Evolutionary conservation across 192 early-diverging fungal species (phyloP).

Genomic region (Chytriomyces sp.): DNA sequence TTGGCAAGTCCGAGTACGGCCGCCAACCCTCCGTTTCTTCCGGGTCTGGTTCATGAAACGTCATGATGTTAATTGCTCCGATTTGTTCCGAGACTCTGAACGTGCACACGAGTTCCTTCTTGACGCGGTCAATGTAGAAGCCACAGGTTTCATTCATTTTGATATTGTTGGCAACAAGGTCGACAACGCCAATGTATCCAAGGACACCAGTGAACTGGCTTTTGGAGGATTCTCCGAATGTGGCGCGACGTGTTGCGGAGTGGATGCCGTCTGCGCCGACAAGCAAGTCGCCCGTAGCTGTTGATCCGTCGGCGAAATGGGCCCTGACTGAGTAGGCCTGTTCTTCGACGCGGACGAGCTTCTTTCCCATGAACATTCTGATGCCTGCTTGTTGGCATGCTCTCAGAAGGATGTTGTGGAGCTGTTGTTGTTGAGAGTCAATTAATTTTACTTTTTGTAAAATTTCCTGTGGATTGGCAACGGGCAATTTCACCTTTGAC

Average conservation of each 20-base stretch:
- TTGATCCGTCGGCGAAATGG: conserved; percentile 10
- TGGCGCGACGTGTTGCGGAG: conserved; percentile 19
- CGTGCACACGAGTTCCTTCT: conserved; percentile 14
- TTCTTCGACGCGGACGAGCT: conserved; percentile 11
- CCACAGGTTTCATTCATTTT: conserved; percentile 1
- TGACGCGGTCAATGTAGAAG: conserved; percentile 23
- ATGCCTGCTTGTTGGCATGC: conserved; percentile 18
- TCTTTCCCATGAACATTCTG: conserved; percentile 1
- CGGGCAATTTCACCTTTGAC: conserved; percentile 8
- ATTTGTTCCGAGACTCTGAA: conserved; percentile 16
- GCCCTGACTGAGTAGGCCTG: conserved; percentile 4
- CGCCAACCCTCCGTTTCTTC: conserved; percentile 8
- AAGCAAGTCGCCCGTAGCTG: conserved; percentile 18
- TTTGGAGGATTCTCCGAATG: conserved; percentile 40
- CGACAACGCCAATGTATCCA: conserved; percentile 28
- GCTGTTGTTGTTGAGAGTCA: not conserved
- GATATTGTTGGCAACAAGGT: conserved; percentile 5
- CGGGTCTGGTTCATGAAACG: conserved; percentile 5
- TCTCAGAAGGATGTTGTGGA: conserved; percentile 18
- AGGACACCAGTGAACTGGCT: conserved; percentile 23
- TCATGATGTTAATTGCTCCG: not conserved
- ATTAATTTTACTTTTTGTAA: not conserved
- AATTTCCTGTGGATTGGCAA: not conserved
- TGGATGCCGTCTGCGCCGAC: conserved; percentile 34
- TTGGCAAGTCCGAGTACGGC: conserved; percentile 18